Conservation (phyloP, 2,329 filamentous ascomycete species). For the Mycosphaerella sp. region DNA sequence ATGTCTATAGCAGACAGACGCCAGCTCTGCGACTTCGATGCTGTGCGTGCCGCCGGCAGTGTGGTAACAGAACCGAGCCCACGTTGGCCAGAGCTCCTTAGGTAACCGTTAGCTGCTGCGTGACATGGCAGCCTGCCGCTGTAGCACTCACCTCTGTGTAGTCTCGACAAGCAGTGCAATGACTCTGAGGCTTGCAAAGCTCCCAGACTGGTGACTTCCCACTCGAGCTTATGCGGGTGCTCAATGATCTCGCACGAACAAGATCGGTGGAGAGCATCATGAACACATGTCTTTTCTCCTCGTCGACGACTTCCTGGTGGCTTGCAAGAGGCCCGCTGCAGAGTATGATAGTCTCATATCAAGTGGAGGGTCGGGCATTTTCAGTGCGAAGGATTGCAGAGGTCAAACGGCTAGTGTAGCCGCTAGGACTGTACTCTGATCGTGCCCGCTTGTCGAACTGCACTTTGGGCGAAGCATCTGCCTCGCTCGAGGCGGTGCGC, state of each 20-base stretch:
- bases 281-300: neutral
- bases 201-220: neutral
- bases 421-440: neutral
- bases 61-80: neutral
- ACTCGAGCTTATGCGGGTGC: neutral
- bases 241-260: constrained; percentile 1
- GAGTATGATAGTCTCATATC: neutral
- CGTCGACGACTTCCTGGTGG: neutral
- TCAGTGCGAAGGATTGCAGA: neutral
- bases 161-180: constrained; percentile 1
- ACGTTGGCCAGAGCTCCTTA: neutral
- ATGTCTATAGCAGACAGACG: constrained; percentile 11
- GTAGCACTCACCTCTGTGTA: constrained; percentile 7
- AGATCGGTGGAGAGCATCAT: neutral
- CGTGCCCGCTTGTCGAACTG: neutral
- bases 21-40: constrained; percentile 16
- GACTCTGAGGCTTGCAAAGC: neutral
- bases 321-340: neutral
- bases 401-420: neutral
- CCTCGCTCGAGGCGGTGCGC: constrained; percentile 16
- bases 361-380: constrained; percentile 3
- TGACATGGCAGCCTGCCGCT: constrained; percentile 3
- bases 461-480: neutral
- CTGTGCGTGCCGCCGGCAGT: constrained; percentile 11
- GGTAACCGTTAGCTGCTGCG: neutral